phyloP scores from a whole-genome alignment of 257 asterid species.

The Solanum tarijense region DNA sequence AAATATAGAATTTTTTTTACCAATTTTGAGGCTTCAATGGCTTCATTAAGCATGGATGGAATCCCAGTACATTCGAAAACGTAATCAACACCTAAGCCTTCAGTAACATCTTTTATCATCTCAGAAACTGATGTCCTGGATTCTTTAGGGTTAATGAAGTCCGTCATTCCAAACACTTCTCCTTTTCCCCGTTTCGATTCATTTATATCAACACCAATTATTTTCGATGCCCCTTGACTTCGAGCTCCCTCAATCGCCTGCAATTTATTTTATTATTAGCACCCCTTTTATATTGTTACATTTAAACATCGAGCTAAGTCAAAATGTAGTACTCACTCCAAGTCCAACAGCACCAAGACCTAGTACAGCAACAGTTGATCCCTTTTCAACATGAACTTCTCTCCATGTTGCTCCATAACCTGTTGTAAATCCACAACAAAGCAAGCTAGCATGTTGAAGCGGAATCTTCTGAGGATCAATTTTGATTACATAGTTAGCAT shows the following conservation, averaged over 20 bases:
- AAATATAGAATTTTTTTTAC: background rate
- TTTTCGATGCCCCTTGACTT: conserved; percentile 41
- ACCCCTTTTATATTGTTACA: no score
- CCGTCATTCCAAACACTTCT: conserved; percentile 5
- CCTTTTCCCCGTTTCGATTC: conserved; percentile 42
- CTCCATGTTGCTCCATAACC: conserved; percentile 33
- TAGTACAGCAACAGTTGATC: background rate
- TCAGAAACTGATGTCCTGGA: no score
- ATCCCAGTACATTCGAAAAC: background rate
- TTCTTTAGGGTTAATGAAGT: no score
- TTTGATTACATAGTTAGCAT: conserved; percentile 39
- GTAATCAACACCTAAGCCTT: background rate
- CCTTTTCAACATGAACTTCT: conserved; percentile 6
- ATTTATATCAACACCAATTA: conserved; percentile 60
- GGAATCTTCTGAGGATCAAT: conserved; percentile 39
- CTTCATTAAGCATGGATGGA: background rate
- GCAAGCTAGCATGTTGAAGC: conserved; percentile 57
- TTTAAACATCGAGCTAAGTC: background rate
- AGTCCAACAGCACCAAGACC: background rate
- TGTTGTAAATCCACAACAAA: conserved; percentile 76
- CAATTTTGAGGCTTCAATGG: background rate
- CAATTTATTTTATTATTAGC: background rate
- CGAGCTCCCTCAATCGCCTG: conserved; percentile 57
- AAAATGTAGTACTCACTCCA: background rate
- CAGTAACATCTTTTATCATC: background rate